These are phyloP conservation scores for Laetiporus sulphureus DNA, from an alignment of 1,284 basidiomycete species.

Conservation along the genomic window DNA sequence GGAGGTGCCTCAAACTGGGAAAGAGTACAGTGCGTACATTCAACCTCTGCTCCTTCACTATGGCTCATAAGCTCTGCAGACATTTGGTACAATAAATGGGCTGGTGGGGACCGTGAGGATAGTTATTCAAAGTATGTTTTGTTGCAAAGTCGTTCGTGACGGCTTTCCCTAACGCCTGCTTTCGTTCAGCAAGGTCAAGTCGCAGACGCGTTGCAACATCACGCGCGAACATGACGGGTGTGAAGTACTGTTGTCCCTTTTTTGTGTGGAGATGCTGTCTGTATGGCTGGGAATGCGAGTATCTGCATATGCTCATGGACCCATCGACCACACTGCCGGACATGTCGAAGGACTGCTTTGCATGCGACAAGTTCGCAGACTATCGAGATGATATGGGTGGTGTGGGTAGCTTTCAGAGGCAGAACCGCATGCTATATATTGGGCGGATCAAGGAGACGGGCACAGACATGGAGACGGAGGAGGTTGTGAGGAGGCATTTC, in stretches of 20 bases:
- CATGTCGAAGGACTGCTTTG: conserved; percentile 94
- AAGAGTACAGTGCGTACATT: too few species aligned
- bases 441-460: conserved; percentile 92
- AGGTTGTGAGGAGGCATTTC: conserved; percentile 87
- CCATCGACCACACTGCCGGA: conserved; percentile 70
- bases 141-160: too few species aligned
- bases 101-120: conserved; percentile 91
- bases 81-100: conserved; percentile 99
- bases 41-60: too few species aligned
- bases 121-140: conserved; percentile 86
- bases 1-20: too few species aligned
- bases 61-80: too few species aligned
- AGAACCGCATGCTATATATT: conserved; percentile 94
- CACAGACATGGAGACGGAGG: conserved; percentile 82
- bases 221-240: conserved; percentile 87
- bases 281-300: conserved; percentile 96
- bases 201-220: conserved; percentile 87
- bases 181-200: conserved; percentile 81
- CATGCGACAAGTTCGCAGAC: conserved; percentile 93
- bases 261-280: conserved; percentile 96
- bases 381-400: conserved; percentile 99
- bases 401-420: conserved; percentile 90
- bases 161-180: conserved; percentile 11
- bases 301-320: conserved; percentile 83
- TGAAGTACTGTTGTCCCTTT: conserved; percentile 92